Conservation (phyloP, 2,329 filamentous ascomycete genomes). For the Pseudogymnoascus sp. region DNA sequence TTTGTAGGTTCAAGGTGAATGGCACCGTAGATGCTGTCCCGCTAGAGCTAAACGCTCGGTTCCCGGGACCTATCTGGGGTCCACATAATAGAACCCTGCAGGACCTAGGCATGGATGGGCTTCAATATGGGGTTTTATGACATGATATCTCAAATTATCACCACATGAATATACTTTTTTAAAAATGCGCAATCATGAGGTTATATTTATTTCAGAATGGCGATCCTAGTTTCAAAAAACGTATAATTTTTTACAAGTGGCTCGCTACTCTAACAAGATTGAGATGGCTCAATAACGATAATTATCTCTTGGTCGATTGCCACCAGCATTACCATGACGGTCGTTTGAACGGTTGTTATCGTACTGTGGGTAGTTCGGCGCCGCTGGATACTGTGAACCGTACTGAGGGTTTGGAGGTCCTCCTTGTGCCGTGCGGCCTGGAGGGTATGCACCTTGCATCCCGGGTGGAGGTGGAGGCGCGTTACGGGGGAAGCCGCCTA, state of each 20-base stretch:
- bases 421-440: slow-evolving; percentile 15
- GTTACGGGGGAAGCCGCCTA: slow-evolving; percentile 35
- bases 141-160: not conserved
- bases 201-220: not conserved
- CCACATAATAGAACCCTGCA: not conserved
- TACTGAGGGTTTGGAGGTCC: not conserved
- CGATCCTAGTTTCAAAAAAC: not conserved
- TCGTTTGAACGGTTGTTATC: not conserved
- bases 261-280: not conserved
- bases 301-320: slow-evolving; percentile 1
- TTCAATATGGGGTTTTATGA: not conserved
- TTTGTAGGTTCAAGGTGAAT: slow-evolving; percentile 1
- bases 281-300: not conserved
- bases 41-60: not conserved
- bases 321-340: not conserved
- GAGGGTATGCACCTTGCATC: slow-evolving; percentile 14
- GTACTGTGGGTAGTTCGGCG: slow-evolving; percentile 15
- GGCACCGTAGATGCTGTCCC: not conserved
- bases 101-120: not conserved
- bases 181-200: not conserved
- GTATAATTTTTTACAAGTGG: not conserved
- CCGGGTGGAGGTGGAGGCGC: slow-evolving; percentile 40
- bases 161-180: not conserved
- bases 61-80: slow-evolving; percentile 1
- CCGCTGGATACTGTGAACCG: slow-evolving; percentile 13